phyloP scores from a whole-genome alignment of 345 rosid species.

The Litchi chinensis region DNA sequence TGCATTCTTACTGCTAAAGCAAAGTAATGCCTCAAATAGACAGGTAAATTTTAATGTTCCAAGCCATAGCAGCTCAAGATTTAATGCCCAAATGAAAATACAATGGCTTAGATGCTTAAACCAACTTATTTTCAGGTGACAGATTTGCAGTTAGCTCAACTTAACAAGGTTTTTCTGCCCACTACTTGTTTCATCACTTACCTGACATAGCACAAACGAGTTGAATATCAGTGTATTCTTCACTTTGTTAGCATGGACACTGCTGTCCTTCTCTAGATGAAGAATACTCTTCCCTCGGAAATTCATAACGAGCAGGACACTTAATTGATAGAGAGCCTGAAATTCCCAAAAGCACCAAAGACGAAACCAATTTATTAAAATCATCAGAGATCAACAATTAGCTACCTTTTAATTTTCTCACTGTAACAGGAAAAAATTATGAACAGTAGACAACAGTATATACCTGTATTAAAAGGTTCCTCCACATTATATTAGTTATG shows the following conservation, averaged over 20 bases:
- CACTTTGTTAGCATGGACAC: conserved; percentile 49
- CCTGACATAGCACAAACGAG: conserved; percentile 92
- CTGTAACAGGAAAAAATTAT: neutral
- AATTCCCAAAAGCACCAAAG: conserved; percentile 8
- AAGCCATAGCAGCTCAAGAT: neutral
- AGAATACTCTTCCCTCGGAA: conserved; percentile 68
- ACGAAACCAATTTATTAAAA: neutral
- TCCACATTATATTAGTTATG: conserved; percentile 97
- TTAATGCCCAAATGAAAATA: neutral
- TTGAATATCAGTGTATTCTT: conserved; percentile 92
- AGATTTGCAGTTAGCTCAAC: neutral
- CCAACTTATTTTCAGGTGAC: neutral
- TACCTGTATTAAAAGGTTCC: conserved; percentile 94
- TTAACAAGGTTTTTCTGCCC: neutral
- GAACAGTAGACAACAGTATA: neutral
- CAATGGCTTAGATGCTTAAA: neutral
- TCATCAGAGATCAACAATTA: neutral
- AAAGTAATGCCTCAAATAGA: neutral
- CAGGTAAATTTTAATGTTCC: neutral
- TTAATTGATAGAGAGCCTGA: conserved; percentile 88
- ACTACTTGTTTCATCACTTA: conserved; percentile 34
- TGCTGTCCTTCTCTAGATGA: conserved; percentile 35
- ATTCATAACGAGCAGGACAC: conserved; percentile 72
- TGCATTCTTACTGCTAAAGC: neutral
- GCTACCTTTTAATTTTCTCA: neutral